These are phyloP conservation scores for Yamadazyma atlantica DNA, from an alignment of 1,139 yeast species.

Conservation along the genomic window DNA sequence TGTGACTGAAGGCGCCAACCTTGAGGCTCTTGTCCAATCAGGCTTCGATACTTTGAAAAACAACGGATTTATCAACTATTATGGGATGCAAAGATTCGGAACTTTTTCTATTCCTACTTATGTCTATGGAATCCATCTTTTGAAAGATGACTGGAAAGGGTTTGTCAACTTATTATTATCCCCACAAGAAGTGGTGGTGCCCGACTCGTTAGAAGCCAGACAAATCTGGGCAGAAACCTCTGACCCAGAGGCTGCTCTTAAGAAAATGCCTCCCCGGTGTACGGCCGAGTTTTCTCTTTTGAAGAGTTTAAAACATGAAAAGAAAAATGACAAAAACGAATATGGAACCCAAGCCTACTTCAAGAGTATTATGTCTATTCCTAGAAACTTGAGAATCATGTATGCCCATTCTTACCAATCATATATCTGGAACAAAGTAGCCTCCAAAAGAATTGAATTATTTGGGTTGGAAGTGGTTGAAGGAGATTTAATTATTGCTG, in stretches of 20 bases:
- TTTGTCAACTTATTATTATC: constrained; percentile 78
- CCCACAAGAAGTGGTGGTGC: constrained; percentile 81
- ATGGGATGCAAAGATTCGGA: constrained; percentile 97
- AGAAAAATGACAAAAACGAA: constrained; percentile 44
- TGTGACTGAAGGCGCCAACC: constrained; percentile 25
- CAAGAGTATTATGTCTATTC: constrained; percentile 85
- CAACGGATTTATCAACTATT: constrained; percentile 87
- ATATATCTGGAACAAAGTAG: constrained; percentile 88
- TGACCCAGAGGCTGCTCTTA: constrained; percentile 64
- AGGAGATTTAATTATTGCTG: constrained; percentile 77
- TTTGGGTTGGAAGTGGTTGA: constrained; percentile 69
- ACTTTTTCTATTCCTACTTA: constrained; percentile 93
- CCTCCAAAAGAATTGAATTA: constrained; percentile 70
- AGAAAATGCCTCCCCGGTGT: constrained; percentile 81
- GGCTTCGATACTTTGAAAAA: constrained; percentile 60
- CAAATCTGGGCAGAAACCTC: constrained; percentile 74
- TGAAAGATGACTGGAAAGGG: constrained; percentile 73
- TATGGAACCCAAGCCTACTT: constrained; percentile 57
- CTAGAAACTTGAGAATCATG: constrained; percentile 89
- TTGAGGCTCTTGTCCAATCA: constrained; percentile 43
- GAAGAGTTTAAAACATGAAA: constrained; percentile 50
- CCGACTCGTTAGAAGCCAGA: constrained; percentile 82
- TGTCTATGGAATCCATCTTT: constrained; percentile 69
- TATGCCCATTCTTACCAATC: constrained; percentile 98
- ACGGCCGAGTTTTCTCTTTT: constrained; percentile 81